Conservation (phyloP, 768 basidiomycete genomes). For the Tephrocybe sp. region DNA sequence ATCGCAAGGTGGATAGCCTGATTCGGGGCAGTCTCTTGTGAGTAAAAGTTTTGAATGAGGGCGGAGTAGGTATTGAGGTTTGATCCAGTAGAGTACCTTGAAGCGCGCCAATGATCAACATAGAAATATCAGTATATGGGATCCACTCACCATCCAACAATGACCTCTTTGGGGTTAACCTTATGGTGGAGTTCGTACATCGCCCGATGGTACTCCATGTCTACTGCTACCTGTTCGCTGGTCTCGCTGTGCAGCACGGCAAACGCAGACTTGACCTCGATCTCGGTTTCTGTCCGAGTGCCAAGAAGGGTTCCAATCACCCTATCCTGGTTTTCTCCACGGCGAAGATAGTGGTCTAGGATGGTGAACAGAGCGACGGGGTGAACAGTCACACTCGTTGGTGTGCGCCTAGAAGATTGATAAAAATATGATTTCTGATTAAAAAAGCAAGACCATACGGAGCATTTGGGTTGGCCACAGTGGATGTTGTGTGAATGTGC, state of each 20-base stretch:
- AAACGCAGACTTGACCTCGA: constrained; percentile 84
- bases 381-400: constrained; percentile 76
- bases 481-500: constrained; percentile 38
- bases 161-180: constrained; percentile 81
- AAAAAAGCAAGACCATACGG: constrained; percentile 32
- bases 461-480: constrained; percentile 29
- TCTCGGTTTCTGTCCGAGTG: constrained; percentile 59
- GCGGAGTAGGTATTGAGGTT: constrained; percentile 93
- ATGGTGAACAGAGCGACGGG: constrained; percentile 93
- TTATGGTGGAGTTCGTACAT: constrained; percentile 91
- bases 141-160: constrained; percentile 84
- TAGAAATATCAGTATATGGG: constrained; percentile 1
- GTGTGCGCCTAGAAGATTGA: constrained; percentile 52
- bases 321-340: constrained; percentile 75
- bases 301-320: constrained; percentile 97
- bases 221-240: constrained; percentile 89
- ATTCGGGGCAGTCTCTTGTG: constrained; percentile 84
- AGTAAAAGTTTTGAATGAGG: constrained; percentile 96
- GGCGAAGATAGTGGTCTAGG: constrained; percentile 94
- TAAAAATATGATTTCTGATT: constrained; percentile 1
- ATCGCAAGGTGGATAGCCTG: constrained; percentile 90
- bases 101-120: neutral
- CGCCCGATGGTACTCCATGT: constrained; percentile 92
- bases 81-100: constrained; percentile 92
- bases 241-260: constrained; percentile 92